A percentile compares a stretch with the other conserved stretches of the same genome.
phyloP scores from a whole-genome alignment of 805 yeast species.

The Vanderwaltozyma yarrowii region DNA sequence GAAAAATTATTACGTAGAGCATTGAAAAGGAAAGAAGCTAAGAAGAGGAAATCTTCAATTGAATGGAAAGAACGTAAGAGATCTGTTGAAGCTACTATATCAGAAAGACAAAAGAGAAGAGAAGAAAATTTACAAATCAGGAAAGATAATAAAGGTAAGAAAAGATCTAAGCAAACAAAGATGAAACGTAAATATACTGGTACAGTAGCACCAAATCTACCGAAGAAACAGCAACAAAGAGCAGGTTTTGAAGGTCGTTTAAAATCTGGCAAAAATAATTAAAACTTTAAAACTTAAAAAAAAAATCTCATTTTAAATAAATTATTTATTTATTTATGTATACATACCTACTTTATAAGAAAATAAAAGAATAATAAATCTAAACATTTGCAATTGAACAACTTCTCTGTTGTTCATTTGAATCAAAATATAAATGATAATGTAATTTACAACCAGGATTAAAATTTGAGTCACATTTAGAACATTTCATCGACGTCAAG shows the following conservation, averaged over 20 bases:
- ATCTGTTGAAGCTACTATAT: conserved; percentile 62
- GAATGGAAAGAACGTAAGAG: conserved; percentile 92
- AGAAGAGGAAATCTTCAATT: conserved; percentile 73
- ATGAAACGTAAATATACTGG: conserved; percentile 56
- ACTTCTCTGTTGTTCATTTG: not conserved
- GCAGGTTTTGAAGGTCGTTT: conserved; percentile 88
- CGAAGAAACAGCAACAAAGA: conserved; percentile 29
- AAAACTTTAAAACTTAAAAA: not conserved
- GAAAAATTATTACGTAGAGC: conserved; percentile 82
- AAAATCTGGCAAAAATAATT: conserved; percentile 24
- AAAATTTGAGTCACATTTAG: conserved; percentile 15
- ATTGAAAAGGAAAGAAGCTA: conserved; percentile 68
- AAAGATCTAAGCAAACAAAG: conserved; percentile 62
- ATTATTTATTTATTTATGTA: too few relatives aligned
- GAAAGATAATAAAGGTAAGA: conserved; percentile 75
- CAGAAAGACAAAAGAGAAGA: conserved; percentile 74
- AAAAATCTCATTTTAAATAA: too few relatives aligned
- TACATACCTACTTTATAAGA: too few relatives aligned
- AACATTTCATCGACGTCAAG: conserved; percentile 9
- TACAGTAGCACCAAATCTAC: conserved; percentile 33
- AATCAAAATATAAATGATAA: conserved; percentile 22
- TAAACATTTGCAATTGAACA: too few relatives aligned
- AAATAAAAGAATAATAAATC: too few relatives aligned
- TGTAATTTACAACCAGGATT: conserved; percentile 28
- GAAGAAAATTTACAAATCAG: conserved; percentile 84